Percentiles rank a stretch among this genome's conserved stretches.
Conservation (phyloP, 257 asterid species). For the Asclepias syriaca region DNA sequence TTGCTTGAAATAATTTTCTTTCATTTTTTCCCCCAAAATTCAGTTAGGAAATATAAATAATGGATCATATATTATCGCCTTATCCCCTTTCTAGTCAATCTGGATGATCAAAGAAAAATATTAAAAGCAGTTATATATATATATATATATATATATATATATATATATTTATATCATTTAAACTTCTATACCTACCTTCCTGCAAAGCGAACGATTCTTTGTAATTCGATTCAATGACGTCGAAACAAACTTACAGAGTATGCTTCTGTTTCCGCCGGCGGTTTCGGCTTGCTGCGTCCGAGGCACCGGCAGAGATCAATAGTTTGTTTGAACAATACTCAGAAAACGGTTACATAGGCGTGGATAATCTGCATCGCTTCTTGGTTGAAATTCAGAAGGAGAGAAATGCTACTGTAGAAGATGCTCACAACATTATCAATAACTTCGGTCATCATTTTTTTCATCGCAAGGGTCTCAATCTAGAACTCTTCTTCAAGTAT, state of each 20-base stretch:
- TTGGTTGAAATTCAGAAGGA: slow-evolving; percentile 67
- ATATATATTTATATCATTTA: not conserved
- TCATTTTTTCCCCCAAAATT: too few relatives aligned
- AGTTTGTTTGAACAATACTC: slow-evolving; percentile 40
- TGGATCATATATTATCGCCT: too few relatives aligned
- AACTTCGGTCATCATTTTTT: slow-evolving; percentile 42
- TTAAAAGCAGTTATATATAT: not conserved
- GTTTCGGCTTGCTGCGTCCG: slow-evolving; percentile 48
- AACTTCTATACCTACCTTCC: slow-evolving; percentile 21
- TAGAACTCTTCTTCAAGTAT: slow-evolving; percentile 48
- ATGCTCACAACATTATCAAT: slow-evolving; percentile 48
- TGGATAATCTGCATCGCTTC: slow-evolving; percentile 44
- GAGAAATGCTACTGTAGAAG: slow-evolving; percentile 41
- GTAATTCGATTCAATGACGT: slow-evolving; percentile 22
- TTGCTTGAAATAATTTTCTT: not conserved
- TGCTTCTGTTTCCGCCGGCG: slow-evolving; percentile 74
- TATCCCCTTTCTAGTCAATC: too few relatives aligned
- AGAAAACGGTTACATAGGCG: slow-evolving; percentile 45
- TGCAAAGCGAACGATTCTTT: not conserved
- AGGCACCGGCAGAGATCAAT: slow-evolving; percentile 58
- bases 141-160: too few relatives aligned
- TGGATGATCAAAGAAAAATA: not conserved
- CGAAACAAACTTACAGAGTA: slow-evolving; percentile 62
- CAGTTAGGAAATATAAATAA: too few relatives aligned
- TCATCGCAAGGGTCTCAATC: slow-evolving; percentile 41